These are phyloP conservation scores for Mortierella sp. DNA, from an alignment of 371 early-diverging fungal genomes.

Conservation along the genomic window DNA sequence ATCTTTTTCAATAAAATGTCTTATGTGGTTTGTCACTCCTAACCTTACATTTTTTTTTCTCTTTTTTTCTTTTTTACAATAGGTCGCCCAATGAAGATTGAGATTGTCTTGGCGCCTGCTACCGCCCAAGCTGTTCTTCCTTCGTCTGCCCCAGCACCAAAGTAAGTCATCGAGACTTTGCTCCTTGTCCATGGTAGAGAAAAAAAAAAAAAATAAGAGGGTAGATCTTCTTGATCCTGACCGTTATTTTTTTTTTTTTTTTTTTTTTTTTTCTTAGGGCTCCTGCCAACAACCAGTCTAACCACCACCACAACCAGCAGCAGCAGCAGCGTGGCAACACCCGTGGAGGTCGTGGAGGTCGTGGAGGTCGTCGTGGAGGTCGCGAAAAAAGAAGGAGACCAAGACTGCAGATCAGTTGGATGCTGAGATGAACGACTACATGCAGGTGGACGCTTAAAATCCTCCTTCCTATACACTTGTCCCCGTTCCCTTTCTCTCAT, in stretches of 20 bases:
- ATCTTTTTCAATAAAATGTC: no score
- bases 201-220: no score
- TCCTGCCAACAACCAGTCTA: constrained; percentile 16
- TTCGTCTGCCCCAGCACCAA: constrained; percentile 11
- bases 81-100: constrained; percentile 79
- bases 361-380: constrained; percentile 45
- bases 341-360: constrained; percentile 45
- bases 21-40: no score
- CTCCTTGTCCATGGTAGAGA: background rate
- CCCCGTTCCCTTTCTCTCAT: background rate
- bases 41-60: background rate
- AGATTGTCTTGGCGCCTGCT: constrained; percentile 68
- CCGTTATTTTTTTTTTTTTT: background rate
- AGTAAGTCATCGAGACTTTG: constrained; percentile 18
- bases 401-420: constrained; percentile 73
- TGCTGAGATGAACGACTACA: constrained; percentile 81
- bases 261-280: constrained; percentile 8
- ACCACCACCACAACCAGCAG: constrained; percentile 16
- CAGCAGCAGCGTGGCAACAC: constrained; percentile 33
- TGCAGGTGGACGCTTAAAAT: constrained; percentile 59
- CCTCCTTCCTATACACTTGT: background rate
- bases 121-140: constrained; percentile 52
- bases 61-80: background rate
- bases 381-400: constrained; percentile 53
- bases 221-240: constrained; percentile 3